Base-by-base conservation (phyloP, 2,329 filamentous ascomycete genomes). In the Atkinsonella hypoxylon region DNA sequence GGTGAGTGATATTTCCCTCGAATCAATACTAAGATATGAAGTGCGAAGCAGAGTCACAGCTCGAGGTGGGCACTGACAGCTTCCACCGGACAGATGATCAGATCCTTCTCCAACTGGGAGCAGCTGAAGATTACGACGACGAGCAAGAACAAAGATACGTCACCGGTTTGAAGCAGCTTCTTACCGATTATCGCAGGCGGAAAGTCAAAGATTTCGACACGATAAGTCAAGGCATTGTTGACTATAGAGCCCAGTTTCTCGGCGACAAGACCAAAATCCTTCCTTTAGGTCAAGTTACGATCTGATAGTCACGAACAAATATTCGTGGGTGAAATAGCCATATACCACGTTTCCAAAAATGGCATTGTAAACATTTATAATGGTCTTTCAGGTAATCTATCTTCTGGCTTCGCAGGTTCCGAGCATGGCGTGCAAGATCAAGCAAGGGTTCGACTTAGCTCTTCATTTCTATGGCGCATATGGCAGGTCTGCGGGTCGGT, bases 101-200 rank as follows among this genome's bases (percentile, higher is more conserved):
- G 62, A 82, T 89, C 56, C 78, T 89, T 56, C 74, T 86, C 51
- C 81, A 86, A 57, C 77, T 89, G 49, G 85, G 85, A 43, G 81
- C 77, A 45, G 75, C 79, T 43, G 80, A 83, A 54, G 80, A 80
- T 56, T 82, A 80, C 61, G 77, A 73, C 41, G 77, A 77, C 57
- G 76, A 81, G 52, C 75, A 82, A 55, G 78, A 77, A 62, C 70
- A 74, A 51, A 71, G 73, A 54, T 88, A 83, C 67, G 80, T 80
- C 57, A 69, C 71, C 32, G 83, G 83, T 22, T 73, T 88, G 45
- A 75, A 75, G 51, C 70, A 76, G 55, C 69, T 86, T 36, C 75
- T 88, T 51, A 73, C 75, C 53, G 72, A 77, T 42, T 74, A 83
- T 58, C 78, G 80, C 57, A 69, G 70, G 55, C 74, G 73, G 57